Base-by-base conservation (phyloP, 495 filamentous ascomycete species). In the Oleoguttula mirabilis region DNA sequence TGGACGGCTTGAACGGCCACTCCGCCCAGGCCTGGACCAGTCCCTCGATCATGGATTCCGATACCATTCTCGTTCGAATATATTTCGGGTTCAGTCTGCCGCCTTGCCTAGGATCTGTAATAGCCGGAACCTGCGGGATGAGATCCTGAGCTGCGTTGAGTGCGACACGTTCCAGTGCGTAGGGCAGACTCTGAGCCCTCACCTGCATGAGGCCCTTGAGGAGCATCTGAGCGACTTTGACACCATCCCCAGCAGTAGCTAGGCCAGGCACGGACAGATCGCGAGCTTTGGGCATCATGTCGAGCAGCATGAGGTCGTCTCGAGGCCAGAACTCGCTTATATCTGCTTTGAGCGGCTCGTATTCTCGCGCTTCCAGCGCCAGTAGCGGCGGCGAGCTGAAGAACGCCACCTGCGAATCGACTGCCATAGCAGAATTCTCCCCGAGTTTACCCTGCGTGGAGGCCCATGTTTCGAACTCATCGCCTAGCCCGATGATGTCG, bases 1-100 rank as follows among this genome's bases (percentile, higher is more conserved):
- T 33, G 3, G 35, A 28, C 10, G 59, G 59, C 46, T 55, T 54
- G 35, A 62, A 65, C 10, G 55, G 52, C 63, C 63, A 66, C 7
- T 59, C 41, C 19, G 59, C 46, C 51, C 51, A 66, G 14, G 63
- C 63, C 12, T 50, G 31, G 3, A 53, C 37, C 20, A 65, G 16
- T 23, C 41, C 54, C 22, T 55, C 50, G 12, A 59, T 16, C 55
- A 65, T 62, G 33, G 62, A 54, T 16, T 47, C 36, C 28, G 60
- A 58, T 14, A 65, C 17, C 37, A 50, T 43, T 11, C 60, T 41
- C 10, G 49, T 43, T 10, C 48, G 39, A n/a, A 66, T n/a, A 17
- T 47, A 36, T 2, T 50, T 31, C 27, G 59, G 24, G 44, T 65
- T 42, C 11, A 51, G 32, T 24, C 58, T 36, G 0, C 62, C 63